phyloP scores from a whole-genome alignment of 139 green algal genomes.

The Coelastrella sp. region DNA sequence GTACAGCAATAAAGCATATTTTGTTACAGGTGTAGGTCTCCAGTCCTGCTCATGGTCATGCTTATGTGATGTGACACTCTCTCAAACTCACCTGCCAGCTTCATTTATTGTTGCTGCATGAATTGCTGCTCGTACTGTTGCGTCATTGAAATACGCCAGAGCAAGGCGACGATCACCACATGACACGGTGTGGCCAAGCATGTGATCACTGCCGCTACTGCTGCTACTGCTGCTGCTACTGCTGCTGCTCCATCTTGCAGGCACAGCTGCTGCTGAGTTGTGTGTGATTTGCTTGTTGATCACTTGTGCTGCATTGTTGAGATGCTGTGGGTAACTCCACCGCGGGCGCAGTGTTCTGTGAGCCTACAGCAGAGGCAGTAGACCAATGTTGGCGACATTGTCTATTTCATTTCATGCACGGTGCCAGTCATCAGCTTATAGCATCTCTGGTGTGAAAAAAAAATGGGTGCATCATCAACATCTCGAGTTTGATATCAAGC shows the following conservation, averaged over 20 bases:
- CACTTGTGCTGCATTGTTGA: not conserved
- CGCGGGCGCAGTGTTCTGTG: no score
- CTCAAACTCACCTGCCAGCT: slow-evolving; percentile 18
- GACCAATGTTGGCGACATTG: not conserved
- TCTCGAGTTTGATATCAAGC: not conserved
- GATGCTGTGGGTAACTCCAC: no score
- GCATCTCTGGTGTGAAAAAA: not conserved
- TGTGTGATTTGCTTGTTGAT: not conserved
- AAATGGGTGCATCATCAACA: not conserved
- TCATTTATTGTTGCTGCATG: slow-evolving; percentile 58
- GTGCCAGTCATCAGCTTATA: slow-evolving; percentile 19
- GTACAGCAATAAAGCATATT: not conserved
- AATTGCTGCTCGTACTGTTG: slow-evolving; percentile 53
- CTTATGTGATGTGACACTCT: no score
- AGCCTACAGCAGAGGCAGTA: not conserved
- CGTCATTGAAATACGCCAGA: slow-evolving; percentile 55
- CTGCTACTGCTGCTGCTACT: no score
- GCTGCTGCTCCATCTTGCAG: slow-evolving; percentile 26
- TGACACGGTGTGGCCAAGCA: slow-evolving; percentile 45
- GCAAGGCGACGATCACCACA: slow-evolving; percentile 53
- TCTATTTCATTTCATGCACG: slow-evolving; percentile 5
- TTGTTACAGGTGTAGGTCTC: not conserved
- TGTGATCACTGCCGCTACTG: not conserved
- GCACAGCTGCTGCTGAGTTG: slow-evolving; percentile 16
- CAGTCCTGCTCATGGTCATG: not conserved